Evolutionary conservation across 176 grass and related monocot genomes (phyloP).

Genomic region (Cymbopogon citratus): DNA sequence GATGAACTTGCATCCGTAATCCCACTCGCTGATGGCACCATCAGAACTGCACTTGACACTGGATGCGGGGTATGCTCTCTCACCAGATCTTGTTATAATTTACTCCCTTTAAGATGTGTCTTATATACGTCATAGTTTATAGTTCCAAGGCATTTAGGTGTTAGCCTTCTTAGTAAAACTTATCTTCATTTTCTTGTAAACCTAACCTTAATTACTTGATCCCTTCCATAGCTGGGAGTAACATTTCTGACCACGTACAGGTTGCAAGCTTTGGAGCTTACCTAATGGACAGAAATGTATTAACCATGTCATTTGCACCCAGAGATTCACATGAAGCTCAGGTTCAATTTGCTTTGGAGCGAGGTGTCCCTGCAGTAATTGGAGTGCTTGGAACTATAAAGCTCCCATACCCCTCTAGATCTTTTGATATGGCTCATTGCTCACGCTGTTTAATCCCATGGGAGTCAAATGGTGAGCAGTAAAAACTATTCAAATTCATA

Average conservation of each 20-base stretch:
- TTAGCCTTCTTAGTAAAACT: not conserved
- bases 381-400: slow-evolving; percentile 76
- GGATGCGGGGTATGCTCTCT: slow-evolving; percentile 68
- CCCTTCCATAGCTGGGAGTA: slow-evolving; percentile 4
- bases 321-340: slow-evolving; percentile 61
- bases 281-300: slow-evolving; percentile 70
- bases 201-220: not conserved
- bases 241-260: slow-evolving; percentile 28
- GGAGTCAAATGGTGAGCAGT: slow-evolving; percentile 67
- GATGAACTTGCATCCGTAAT: slow-evolving; percentile 69
- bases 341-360: slow-evolving; percentile 75
- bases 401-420: slow-evolving; percentile 68
- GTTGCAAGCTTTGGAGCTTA: slow-evolving; percentile 80
- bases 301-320: slow-evolving; percentile 91
- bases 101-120: slow-evolving; percentile 10
- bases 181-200: slow-evolving; percentile 2
- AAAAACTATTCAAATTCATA: not conserved
- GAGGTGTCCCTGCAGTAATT: slow-evolving; percentile 78
- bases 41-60: slow-evolving; percentile 86
- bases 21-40: slow-evolving; percentile 61
- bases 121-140: slow-evolving; percentile 28
- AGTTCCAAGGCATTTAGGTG: slow-evolving; percentile 13
- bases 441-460: slow-evolving; percentile 72
- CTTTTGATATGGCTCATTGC: slow-evolving; percentile 84
- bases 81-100: slow-evolving; percentile 17